Evolutionary conservation across 1,284 basidiomycete genomes (phyloP).

Genomic region (Retiboletus flavoniger): DNA sequence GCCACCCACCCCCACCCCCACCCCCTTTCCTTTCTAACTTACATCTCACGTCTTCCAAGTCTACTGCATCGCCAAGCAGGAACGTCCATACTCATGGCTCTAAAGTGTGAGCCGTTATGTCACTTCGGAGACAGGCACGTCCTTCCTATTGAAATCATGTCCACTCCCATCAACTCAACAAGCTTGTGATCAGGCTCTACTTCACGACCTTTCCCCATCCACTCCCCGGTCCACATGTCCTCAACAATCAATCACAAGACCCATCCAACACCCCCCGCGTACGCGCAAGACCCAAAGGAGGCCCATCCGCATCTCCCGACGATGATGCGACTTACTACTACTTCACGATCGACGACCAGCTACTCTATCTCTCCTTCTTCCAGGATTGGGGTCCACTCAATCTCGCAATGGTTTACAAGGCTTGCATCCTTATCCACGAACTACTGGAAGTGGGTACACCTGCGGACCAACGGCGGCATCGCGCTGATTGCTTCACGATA

Average conservation of each 20-base stretch:
- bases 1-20: conserved; percentile 1
- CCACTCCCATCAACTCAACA: conserved; percentile 9
- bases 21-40: conserved; percentile 1
- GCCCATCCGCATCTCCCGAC: conserved; percentile 63
- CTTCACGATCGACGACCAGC: conserved; percentile 88
- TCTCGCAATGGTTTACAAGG: conserved; percentile 89
- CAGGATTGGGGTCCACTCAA: conserved; percentile 95
- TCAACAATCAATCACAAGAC: conserved; percentile 58
- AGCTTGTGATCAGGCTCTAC: conserved; percentile 55
- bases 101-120: conserved; percentile 71
- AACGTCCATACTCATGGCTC: conserved; percentile 38
- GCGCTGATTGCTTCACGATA: conserved; percentile 33
- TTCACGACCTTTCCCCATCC: conserved; percentile 81
- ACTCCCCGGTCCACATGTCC: conserved; percentile 55
- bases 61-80: neutral
- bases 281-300: conserved; percentile 54
- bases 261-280: conserved; percentile 55
- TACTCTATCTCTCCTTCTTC: conserved; percentile 92
- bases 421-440: conserved; percentile 90
- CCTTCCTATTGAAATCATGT: neutral
- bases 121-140: conserved; percentile 71
- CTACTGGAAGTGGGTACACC: conserved; percentile 65
- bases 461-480: conserved; percentile 1
- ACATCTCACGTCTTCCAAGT: neutral
- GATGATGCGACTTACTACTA: conserved; percentile 75